Percentiles rank a stretch among this genome's conserved stretches.
Conservation (phyloP, 2,329 filamentous ascomycete genomes). For the Septoria petroselini region DNA sequence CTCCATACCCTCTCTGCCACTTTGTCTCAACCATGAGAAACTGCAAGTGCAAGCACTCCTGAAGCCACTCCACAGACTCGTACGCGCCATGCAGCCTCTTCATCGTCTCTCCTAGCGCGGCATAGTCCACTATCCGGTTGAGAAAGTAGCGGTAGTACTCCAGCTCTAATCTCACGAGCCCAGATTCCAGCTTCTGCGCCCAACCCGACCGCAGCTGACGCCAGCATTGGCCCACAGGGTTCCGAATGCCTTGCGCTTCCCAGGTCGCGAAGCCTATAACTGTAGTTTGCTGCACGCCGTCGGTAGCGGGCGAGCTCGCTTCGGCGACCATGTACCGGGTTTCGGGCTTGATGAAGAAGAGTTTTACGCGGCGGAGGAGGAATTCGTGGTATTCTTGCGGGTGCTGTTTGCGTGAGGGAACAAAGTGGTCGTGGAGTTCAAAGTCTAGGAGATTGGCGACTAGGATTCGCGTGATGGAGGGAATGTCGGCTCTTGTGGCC, state of each 20-base stretch:
- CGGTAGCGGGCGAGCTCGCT: background rate
- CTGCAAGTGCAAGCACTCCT: conserved; percentile 23
- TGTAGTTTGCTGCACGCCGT: conserved; percentile 12
- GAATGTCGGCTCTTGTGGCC: conserved; percentile 23
- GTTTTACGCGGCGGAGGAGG: conserved; percentile 18
- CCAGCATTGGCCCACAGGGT: conserved; percentile 19
- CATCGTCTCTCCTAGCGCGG: conserved; percentile 13
- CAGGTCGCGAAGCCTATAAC: conserved; percentile 24
- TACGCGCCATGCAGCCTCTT: conserved; percentile 17
- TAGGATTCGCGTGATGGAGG: conserved; percentile 16
- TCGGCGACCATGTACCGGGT: conserved; percentile 26
- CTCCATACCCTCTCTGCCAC: conserved; percentile 21
- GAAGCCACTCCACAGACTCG: conserved; percentile 10
- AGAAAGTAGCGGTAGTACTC: conserved; percentile 22
- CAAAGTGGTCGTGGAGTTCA: conserved; percentile 25
- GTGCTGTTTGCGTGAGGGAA: conserved; percentile 11
- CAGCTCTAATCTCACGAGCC: conserved; percentile 14
- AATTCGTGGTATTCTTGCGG: conserved; percentile 23
- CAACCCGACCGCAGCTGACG: conserved; percentile 8
- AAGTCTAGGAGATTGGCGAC: conserved; percentile 15
- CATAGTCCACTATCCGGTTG: conserved; percentile 23
- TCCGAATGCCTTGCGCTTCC: conserved; percentile 20
- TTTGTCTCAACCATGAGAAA: conserved; percentile 23
- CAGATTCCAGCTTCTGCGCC: conserved; percentile 10
- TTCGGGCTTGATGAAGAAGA: conserved; percentile 22